Evolutionary conservation across 2,329 filamentous ascomycete genomes (phyloP).

Genomic region (Claviceps africana): DNA sequence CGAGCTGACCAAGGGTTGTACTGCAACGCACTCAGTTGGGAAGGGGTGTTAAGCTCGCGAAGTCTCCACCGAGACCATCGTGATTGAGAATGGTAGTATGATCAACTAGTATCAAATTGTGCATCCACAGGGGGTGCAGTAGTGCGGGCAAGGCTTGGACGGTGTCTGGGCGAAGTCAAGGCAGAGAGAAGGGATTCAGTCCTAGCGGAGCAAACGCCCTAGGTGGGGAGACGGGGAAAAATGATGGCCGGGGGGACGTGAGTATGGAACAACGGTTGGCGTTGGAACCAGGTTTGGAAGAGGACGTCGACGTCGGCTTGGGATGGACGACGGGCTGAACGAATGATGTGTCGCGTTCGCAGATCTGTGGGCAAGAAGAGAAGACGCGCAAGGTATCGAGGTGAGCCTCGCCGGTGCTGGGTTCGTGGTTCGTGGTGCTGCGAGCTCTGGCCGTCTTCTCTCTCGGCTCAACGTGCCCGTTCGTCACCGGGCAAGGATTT

Average conservation of each 20-base stretch:
- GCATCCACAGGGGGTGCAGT: conserved; percentile 7
- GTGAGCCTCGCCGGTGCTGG: not conserved
- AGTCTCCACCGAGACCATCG: conserved; percentile 22
- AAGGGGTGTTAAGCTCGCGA: conserved; percentile 18
- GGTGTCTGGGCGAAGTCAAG: conserved; percentile 4
- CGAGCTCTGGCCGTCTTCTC: not conserved
- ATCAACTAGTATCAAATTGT: conserved; percentile 3
- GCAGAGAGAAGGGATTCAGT: conserved; percentile 8
- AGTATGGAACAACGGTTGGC: conserved; percentile 11
- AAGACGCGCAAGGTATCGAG: not conserved
- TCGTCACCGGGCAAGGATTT: conserved; percentile 10
- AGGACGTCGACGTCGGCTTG: conserved; percentile 1
- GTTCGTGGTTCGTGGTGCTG: not conserved
- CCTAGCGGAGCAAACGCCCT: conserved; percentile 2
- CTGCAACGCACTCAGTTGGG: conserved; percentile 11
- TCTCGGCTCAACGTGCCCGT: conserved; percentile 2
- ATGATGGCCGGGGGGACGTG: conserved; percentile 9
- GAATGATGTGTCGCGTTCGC: not conserved
- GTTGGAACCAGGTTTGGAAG: conserved; percentile 4
- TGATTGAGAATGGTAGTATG: conserved; percentile 13
- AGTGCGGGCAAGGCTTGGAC: conserved; percentile 1
- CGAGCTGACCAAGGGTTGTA: conserved; percentile 9
- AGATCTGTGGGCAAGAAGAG: not conserved
- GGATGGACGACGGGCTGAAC: not conserved
- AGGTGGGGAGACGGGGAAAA: conserved; percentile 5